Conservation (phyloP, 2,329 filamentous ascomycete genomes). For the Diplodia sapinea region DNA sequence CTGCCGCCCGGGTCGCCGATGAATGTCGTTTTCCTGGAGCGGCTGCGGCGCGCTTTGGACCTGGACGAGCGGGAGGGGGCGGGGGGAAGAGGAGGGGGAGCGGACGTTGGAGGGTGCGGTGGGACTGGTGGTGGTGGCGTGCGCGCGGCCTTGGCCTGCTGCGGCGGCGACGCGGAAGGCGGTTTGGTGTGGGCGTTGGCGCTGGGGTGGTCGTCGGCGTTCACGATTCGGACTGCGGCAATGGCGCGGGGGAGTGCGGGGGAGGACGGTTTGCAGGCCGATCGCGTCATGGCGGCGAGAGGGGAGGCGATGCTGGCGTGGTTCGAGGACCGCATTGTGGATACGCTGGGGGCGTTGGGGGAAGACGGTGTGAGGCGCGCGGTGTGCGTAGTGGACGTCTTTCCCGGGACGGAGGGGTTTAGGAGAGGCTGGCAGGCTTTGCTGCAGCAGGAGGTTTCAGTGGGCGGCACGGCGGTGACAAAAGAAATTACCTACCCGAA, state of each 20-base stretch:
- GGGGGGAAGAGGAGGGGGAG: background rate
- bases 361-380: background rate
- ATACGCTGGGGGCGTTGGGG: background rate
- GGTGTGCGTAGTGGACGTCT: background rate
- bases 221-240: background rate
- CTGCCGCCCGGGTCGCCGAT: background rate
- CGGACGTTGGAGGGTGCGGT: background rate
- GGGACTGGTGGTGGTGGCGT: background rate
- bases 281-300: background rate
- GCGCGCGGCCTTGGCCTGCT: background rate
- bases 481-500: too few species aligned
- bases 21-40: background rate
- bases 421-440: background rate
- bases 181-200: background rate
- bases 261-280: background rate
- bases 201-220: background rate
- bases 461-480: background rate
- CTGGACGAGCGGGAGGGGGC: too few species aligned
- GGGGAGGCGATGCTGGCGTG: background rate
- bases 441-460: background rate
- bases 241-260: too few species aligned
- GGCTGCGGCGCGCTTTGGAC: background rate
- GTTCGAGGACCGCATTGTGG: background rate
- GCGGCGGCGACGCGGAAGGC: background rate
- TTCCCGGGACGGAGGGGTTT: background rate